Evolutionary conservation across 768 basidiomycete species (phyloP), one percentile per base, ranked within the genome.

Genomic region (Lactarius vividus): DNA sequence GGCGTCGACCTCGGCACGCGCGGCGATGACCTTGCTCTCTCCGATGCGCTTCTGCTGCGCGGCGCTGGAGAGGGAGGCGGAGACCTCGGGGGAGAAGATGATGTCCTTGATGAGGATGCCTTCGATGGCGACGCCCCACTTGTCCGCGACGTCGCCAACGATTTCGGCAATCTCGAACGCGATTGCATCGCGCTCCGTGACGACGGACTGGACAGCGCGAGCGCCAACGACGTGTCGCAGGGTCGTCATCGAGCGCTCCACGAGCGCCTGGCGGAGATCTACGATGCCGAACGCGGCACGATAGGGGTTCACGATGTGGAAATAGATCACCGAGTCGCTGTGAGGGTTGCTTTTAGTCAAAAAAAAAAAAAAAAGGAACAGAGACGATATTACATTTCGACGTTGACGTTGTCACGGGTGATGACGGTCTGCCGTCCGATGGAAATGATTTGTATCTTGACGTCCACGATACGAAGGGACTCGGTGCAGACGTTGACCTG

Each of bases 11-110:
- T 97, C 96, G 16, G 96, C 96, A 65, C 94, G 87, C 1, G 94
- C 95, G 61, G 94, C 93, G 72, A 97, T 96, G 75, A 96, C 92
- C 79, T 98, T 98, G 73, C 88, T 88, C 79, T 98, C 96, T 77
- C 95, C 96, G 65, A 98, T 88, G 67, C 96, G 86, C 84, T 97
- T 97, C 79, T 96, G 94, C 74, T 97, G 96, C 23, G 96, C 96
- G 42, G 96, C 96, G 69, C 90, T 92, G 15, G 94, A 96, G 57
- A 99, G 83, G 20, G 92, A 93, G 10, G 93, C 88, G 60, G 94
- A 88, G 20, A 99, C 86, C 65, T 98, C 96, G 57, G 89, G 68
- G 61, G 89, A 90, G 83, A 98, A 97, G 78, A 95, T 89, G 78
- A 95, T 93, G 75, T 94, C 92, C 79, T 93, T 93, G 81, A 93